These are phyloP conservation scores for Dichotomocladium elegans DNA, from an alignment of 371 early-diverging fungal genomes.

Conservation along the genomic window DNA sequence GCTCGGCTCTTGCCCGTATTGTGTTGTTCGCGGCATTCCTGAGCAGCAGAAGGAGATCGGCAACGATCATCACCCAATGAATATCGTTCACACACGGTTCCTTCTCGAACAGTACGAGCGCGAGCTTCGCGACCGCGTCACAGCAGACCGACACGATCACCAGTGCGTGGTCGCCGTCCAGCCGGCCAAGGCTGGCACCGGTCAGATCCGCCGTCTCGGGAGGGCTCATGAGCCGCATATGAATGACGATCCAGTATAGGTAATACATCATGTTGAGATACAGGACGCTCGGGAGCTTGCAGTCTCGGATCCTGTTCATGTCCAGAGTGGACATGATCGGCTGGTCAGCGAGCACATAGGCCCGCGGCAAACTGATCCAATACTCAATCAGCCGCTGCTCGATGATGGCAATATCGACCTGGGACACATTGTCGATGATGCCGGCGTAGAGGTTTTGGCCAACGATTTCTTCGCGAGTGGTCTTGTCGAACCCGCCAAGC, in stretches of 20 bases:
- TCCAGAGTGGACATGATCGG: conserved; percentile 23
- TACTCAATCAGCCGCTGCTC: conserved; percentile 24
- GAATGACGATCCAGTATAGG: conserved; percentile 23
- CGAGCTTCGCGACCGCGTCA: conserved; percentile 33
- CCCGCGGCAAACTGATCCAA: conserved; percentile 24
- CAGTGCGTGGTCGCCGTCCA: conserved; percentile 32
- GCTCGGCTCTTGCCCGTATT: conserved; percentile 21
- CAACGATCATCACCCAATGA: conserved; percentile 31
- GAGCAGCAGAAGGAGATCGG: conserved; percentile 23
- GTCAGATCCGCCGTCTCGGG: conserved; percentile 15
- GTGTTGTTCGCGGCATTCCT: conserved; percentile 16
- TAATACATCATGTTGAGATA: conserved; percentile 27
- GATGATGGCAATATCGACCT: conserved; percentile 15
- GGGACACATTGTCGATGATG: conserved; percentile 8
- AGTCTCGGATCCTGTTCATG: conserved; percentile 27
- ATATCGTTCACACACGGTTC: conserved; percentile 29
- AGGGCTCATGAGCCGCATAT: conserved; percentile 27
- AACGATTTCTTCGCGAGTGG: conserved; percentile 10
- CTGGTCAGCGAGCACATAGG: conserved; percentile 21
- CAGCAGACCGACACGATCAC: conserved; percentile 33
- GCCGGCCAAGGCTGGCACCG: conserved; percentile 17
- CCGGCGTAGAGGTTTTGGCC: conserved; percentile 23
- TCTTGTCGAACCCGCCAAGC: conserved; percentile 12
- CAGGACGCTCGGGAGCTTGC: conserved; percentile 18
- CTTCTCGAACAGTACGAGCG: conserved; percentile 17